These are phyloP conservation scores for Gossypium stocksii DNA, from an alignment of 345 rosid species.

Conservation along the genomic window DNA sequence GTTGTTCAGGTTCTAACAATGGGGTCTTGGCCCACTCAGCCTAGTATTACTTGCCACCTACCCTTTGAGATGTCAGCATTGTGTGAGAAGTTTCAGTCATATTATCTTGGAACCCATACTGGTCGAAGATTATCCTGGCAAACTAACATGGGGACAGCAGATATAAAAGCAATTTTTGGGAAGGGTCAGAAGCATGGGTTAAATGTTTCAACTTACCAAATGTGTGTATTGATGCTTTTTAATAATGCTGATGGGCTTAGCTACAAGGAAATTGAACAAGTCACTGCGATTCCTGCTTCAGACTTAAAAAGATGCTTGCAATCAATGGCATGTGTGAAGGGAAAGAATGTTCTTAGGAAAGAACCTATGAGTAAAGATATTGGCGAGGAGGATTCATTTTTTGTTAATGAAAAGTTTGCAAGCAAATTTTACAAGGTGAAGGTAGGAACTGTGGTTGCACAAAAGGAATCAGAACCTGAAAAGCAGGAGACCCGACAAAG, in stretches of 20 bases:
- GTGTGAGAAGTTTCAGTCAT: slow-evolving; percentile 90
- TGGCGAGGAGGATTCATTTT: slow-evolving; percentile 77
- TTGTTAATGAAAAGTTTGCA: slow-evolving; percentile 83
- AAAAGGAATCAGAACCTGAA: slow-evolving; percentile 94
- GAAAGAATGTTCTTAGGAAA: slow-evolving; percentile 82
- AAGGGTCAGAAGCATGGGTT: slow-evolving; percentile 97
- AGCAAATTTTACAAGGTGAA: slow-evolving; percentile 95
- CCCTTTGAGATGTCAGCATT: slow-evolving; percentile 83
- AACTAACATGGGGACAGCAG: slow-evolving; percentile 98
- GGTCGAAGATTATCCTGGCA: slow-evolving; percentile 95
- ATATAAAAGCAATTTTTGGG: slow-evolving; percentile 78
- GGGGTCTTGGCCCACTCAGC: slow-evolving; percentile 96
- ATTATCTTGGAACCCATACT: slow-evolving; percentile 92
- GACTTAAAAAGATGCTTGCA: slow-evolving; percentile 93
- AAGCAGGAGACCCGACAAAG: slow-evolving; percentile 97
- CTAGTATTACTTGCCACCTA: slow-evolving; percentile 75
- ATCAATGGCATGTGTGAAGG: slow-evolving; percentile 88
- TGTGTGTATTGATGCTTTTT: slow-evolving; percentile 91
- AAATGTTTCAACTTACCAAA: slow-evolving; percentile 95
- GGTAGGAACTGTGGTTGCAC: slow-evolving; percentile 97
- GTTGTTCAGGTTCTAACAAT: slow-evolving; percentile 92
- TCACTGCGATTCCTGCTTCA: slow-evolving; percentile 73
- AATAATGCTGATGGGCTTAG: slow-evolving; percentile 76
- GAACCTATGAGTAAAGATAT: slow-evolving; percentile 99
- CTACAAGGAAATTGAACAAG: slow-evolving; percentile 93